Conservation (phyloP, 78 protist species). For the Ministeria vibrans region DNA sequence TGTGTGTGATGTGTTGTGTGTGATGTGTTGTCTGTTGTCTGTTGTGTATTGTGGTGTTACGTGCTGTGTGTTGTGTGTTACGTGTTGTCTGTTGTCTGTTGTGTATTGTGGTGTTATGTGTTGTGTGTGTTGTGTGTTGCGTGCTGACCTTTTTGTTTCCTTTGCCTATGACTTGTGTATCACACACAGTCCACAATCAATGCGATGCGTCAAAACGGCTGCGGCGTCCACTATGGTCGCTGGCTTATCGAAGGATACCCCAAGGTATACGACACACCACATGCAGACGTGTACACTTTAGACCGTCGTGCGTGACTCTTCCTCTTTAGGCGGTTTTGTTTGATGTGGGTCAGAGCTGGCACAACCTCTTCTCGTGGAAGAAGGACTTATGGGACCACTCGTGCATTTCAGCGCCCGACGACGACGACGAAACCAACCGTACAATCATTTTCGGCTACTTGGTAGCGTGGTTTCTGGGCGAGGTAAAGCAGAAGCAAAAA, state of each 20-base stretch:
- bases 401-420: background rate
- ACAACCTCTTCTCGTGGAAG: conserved; percentile 13
- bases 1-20: no score
- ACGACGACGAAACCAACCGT: conserved; percentile 64
- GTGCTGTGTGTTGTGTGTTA: no score
- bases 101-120: no score
- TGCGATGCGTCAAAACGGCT: conserved; percentile 44
- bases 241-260: conserved; percentile 74
- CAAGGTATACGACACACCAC: no score
- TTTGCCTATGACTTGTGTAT: no score
- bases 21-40: no score
- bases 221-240: conserved; percentile 62
- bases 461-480: conserved; percentile 61
- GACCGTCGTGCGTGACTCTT: no score
- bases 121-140: no score
- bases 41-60: no score
- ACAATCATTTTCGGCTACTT: conserved; percentile 64
- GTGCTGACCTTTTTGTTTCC: no score
- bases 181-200: conserved; percentile 50
- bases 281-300: no score
- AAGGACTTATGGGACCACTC: background rate
- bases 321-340: conserved; percentile 11
- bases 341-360: background rate
- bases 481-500: conserved; percentile 6
- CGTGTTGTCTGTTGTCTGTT: no score